Percentiles rank a stretch among this genome's conserved stretches.
Evolutionary conservation across 2,329 filamentous ascomycete genomes (phyloP).

Genomic region (Boeremia exigua): DNA sequence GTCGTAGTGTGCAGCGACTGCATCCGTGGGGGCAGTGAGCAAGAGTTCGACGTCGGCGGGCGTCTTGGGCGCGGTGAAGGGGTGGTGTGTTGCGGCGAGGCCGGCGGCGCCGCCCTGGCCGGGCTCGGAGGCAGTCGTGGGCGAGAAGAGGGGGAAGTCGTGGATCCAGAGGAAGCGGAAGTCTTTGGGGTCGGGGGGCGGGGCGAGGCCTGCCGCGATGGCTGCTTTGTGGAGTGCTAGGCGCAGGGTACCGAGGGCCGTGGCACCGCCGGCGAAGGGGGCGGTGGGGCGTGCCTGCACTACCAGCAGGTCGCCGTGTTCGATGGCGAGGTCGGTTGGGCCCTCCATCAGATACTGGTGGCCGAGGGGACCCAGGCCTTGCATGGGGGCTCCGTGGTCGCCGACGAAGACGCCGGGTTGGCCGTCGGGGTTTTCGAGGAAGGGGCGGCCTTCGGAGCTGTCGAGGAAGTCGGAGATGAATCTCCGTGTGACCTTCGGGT

Average conservation of each 20-base stretch:
- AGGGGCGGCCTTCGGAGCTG: constrained; percentile 61
- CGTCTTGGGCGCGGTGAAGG: constrained; percentile 87
- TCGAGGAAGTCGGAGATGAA: constrained; percentile 77
- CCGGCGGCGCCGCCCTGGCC: constrained; percentile 84
- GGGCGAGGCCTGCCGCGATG: constrained; percentile 66
- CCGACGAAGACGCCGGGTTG: constrained; percentile 79
- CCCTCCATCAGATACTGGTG: constrained; percentile 70
- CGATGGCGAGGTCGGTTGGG: constrained; percentile 59
- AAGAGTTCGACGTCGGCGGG: constrained; percentile 76
- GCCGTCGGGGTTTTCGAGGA: constrained; percentile 75
- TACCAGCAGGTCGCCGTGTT: constrained; percentile 76
- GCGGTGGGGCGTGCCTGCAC: constrained; percentile 76
- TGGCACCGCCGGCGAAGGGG: constrained; percentile 75
- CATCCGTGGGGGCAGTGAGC: constrained; percentile 71
- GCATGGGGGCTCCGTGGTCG: constrained; percentile 74
- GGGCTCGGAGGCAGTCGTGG: constrained; percentile 66
- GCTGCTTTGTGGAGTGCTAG: constrained; percentile 72
- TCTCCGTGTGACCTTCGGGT: constrained; percentile 60
- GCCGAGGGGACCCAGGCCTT: constrained; percentile 78
- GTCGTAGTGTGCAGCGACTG: constrained; percentile 89
- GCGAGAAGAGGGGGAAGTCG: constrained; percentile 92
- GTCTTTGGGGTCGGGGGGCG: constrained; percentile 53
- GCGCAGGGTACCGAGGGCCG: constrained; percentile 73
- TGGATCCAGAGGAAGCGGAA: constrained; percentile 84
- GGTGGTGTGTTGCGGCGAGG: constrained; percentile 88